Percentiles rank a stretch among this genome's conserved stretches.
Evolutionary conservation across 192 early-diverging fungal species (phyloP).

Genomic region (Podila minutissima): DNA sequence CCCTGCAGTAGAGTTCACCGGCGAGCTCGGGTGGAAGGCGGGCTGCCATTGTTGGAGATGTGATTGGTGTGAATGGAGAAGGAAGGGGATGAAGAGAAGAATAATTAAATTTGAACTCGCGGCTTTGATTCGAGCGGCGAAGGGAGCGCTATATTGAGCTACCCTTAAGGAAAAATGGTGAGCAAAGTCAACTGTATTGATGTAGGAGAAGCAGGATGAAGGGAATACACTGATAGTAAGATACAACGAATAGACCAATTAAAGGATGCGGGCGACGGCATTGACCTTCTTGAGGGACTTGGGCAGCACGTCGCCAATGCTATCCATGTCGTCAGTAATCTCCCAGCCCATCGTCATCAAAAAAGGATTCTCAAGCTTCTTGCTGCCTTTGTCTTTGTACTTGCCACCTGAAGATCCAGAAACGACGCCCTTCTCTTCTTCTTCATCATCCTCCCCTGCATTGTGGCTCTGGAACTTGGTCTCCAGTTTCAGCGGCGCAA

Average conservation of each 20-base stretch:
- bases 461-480: background rate
- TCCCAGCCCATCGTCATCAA: background rate
- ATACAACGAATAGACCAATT: too few species aligned
- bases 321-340: background rate
- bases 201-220: too few species aligned
- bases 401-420: background rate
- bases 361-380: background rate
- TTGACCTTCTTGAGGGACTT: constrained; percentile 1
- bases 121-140: too few species aligned
- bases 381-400: background rate
- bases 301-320: background rate
- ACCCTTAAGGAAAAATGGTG: too few species aligned
- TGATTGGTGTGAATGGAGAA: background rate
- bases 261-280: background rate
- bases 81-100: background rate
- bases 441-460: background rate
- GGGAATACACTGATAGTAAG: too few species aligned
- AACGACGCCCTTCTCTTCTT: background rate
- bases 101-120: too few species aligned
- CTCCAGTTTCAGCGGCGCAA: constrained; percentile 42
- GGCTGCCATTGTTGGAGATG: constrained; percentile 12
- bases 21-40: constrained; percentile 42
- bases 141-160: too few species aligned
- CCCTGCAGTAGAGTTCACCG: constrained; percentile 44
- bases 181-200: too few species aligned